A percentile compares a stretch with the other conserved stretches of the same genome.
Conservation (phyloP, 2,329 filamentous ascomycete species). For the Diaporthe batatas region DNA sequence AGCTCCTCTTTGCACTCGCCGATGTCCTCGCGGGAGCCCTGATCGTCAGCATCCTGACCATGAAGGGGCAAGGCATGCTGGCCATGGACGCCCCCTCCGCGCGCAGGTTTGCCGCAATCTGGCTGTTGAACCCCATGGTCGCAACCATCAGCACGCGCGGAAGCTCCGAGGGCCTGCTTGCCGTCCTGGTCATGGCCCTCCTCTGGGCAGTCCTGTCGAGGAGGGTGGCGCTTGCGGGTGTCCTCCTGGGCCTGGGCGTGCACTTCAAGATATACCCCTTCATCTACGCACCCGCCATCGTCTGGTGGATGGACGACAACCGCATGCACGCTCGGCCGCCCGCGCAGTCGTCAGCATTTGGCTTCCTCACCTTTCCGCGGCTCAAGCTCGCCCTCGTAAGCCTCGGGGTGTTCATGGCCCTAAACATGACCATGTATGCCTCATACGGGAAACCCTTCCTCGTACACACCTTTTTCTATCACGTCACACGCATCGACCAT, state of each 20-base stretch:
- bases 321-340: slow-evolving; percentile 48
- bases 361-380: slow-evolving; percentile 67
- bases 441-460: slow-evolving; percentile 86
- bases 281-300: slow-evolving; percentile 86
- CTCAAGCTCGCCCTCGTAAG: slow-evolving; percentile 73
- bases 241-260: slow-evolving; percentile 84
- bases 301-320: slow-evolving; percentile 82
- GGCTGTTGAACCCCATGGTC: slow-evolving; percentile 98
- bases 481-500: slow-evolving; percentile 93
- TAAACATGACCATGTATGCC: slow-evolving; percentile 85
- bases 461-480: slow-evolving; percentile 92
- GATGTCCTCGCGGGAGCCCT: slow-evolving; percentile 90
- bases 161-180: slow-evolving; percentile 91
- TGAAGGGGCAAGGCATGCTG: slow-evolving; percentile 47
- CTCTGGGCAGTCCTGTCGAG: slow-evolving; percentile 83
- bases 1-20: slow-evolving; percentile 84
- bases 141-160: slow-evolving; percentile 95
- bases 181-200: slow-evolving; percentile 84
- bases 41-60: slow-evolving; percentile 62
- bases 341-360: slow-evolving; percentile 40
- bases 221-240: slow-evolving; percentile 74
- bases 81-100: slow-evolving; percentile 67
- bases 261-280: slow-evolving; percentile 99
- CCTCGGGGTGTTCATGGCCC: slow-evolving; percentile 76
- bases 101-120: slow-evolving; percentile 84